phyloP scores from a whole-genome alignment of 805 yeast species.

The Saccharomycopsis fibuligera region DNA sequence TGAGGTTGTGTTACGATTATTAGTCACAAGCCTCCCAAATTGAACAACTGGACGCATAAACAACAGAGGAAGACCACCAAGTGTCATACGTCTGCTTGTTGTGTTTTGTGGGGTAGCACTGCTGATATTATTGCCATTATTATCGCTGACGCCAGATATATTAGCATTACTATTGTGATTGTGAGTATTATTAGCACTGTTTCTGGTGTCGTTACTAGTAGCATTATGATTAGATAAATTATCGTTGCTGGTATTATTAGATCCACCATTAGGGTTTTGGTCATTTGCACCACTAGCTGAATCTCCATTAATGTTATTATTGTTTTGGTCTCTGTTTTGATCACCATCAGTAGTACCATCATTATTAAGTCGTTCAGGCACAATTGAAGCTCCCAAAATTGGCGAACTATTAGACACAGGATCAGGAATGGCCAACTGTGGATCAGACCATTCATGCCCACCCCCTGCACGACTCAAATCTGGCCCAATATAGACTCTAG shows the following conservation, averaged over 20 bases:
- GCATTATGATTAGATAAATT: neutral
- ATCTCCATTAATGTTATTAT: slow-evolving; percentile 1
- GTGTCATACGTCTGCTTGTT: too few species aligned
- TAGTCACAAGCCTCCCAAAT: too few species aligned
- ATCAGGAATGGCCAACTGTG: slow-evolving; percentile 16
- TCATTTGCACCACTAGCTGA: neutral
- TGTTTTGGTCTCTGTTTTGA: neutral
- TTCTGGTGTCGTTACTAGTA: neutral
- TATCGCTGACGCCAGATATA: too few species aligned
- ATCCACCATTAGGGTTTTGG: neutral
- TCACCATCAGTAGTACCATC: neutral
- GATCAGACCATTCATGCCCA: slow-evolving; percentile 12
- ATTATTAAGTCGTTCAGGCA: slow-evolving; percentile 7
- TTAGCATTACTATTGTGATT: neutral
- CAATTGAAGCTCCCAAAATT: slow-evolving; percentile 11
- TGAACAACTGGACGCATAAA: too few species aligned
- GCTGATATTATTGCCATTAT: too few species aligned
- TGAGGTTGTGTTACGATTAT: too few species aligned
- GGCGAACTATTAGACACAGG: slow-evolving; percentile 6
- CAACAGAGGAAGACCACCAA: too few species aligned
- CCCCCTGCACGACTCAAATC: slow-evolving; percentile 15
- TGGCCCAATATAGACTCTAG: slow-evolving; percentile 10
- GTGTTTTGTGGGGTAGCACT: too few species aligned
- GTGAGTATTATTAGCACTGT: neutral
- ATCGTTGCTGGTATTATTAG: slow-evolving; percentile 1